These are phyloP conservation scores for Auxenochlorella pyrenoidosa DNA, from an alignment of 139 green algal species.

Conservation along the genomic window DNA sequence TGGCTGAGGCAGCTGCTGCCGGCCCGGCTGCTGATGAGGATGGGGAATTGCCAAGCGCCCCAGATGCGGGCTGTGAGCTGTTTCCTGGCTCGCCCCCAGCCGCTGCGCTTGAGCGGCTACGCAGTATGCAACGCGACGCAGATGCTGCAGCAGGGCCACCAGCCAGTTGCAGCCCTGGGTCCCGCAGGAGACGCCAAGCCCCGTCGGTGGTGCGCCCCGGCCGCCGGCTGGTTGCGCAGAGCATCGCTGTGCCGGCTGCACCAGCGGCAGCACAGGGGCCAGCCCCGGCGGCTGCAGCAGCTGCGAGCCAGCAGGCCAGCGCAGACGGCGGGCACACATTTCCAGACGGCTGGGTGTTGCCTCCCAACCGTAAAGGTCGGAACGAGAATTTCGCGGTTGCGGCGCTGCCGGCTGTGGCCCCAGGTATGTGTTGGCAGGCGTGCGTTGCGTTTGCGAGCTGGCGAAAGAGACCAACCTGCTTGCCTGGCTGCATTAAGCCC, in stretches of 20 bases:
- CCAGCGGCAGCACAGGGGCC: not conserved
- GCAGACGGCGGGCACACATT: not conserved
- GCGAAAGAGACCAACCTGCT: too few species aligned
- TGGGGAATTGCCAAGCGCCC: too few species aligned
- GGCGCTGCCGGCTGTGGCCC: not conserved
- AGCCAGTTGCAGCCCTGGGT: not conserved
- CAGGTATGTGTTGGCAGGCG: slow-evolving; percentile 10
- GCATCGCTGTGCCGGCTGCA: not conserved
- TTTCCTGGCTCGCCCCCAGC: too few species aligned
- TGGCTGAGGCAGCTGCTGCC: too few species aligned
- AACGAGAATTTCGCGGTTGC: not conserved
- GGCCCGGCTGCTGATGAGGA: too few species aligned
- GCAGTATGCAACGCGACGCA: not conserved
- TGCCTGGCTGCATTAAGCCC: too few species aligned
- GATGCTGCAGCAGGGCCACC: not conserved
- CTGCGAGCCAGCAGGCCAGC: not conserved
- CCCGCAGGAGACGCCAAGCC: not conserved
- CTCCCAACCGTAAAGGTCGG: not conserved
- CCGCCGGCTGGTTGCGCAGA: not conserved
- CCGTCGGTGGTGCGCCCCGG: not conserved
- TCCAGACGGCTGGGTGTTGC: not conserved
- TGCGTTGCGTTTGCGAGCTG: too few species aligned
- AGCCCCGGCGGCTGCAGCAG: not conserved
- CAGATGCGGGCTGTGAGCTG: too few species aligned
- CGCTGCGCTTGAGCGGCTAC: too few species aligned